phyloP scores from a whole-genome alignment of 441 rosid genomes.

The Gossypium lobatum region DNA sequence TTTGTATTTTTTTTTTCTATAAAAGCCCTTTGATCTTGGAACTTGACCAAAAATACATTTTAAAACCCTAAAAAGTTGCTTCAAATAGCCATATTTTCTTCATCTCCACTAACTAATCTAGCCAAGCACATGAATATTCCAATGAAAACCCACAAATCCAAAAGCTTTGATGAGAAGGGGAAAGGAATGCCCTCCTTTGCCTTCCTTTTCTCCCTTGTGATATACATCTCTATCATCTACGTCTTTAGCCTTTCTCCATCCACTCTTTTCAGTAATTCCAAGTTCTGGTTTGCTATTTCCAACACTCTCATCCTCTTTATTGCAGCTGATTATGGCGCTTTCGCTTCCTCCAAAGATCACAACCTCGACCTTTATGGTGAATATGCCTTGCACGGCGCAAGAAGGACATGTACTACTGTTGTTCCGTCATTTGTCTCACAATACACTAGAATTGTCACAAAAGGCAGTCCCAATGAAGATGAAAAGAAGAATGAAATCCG shows the following conservation, averaged over 20 bases:
- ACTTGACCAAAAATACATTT: conserved; percentile 7
- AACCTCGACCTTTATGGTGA: conserved; percentile 28
- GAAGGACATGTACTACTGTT: neutral
- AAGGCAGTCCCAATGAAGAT: conserved; percentile 9
- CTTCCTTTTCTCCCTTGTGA: conserved; percentile 34
- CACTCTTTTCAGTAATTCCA: conserved; percentile 35
- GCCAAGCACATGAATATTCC: conserved; percentile 2
- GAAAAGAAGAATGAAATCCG: neutral
- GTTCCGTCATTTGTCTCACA: neutral
- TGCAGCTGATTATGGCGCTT: conserved; percentile 48
- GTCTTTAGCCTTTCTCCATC: conserved; percentile 46
- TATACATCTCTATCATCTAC: conserved; percentile 44
- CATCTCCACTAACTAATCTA: neutral
- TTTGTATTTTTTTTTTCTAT: conserved; percentile 1
- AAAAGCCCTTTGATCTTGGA: conserved; percentile 5
- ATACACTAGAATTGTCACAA: neutral
- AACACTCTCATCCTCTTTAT: conserved; percentile 58
- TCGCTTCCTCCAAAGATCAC: conserved; percentile 25
- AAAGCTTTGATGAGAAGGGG: conserved; percentile 14
- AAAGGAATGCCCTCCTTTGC: conserved; percentile 34
- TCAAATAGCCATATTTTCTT: neutral
- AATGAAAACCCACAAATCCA: conserved; percentile 21
- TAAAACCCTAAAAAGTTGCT: neutral
- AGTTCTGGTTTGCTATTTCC: conserved; percentile 58
- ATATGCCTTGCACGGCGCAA: conserved; percentile 21